Percentiles rank a stretch among this genome's conserved stretches.
phyloP scores from a whole-genome alignment of 352 stramenopile species.

The Pythium dissotocum region DNA sequence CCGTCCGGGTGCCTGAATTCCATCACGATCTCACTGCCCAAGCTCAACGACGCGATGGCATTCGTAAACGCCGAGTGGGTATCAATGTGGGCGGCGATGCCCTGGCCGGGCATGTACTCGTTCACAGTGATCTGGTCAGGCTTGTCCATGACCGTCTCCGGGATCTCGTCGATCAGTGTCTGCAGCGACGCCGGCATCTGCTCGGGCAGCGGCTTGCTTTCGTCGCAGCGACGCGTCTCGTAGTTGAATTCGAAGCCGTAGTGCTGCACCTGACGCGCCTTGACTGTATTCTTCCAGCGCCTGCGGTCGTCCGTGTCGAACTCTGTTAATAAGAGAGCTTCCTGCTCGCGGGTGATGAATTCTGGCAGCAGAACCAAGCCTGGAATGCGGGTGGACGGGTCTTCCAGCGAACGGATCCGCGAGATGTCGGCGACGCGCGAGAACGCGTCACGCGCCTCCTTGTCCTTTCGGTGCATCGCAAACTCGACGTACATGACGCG shows the following conservation, averaged over 20 bases:
- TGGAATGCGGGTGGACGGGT: slow-evolving; percentile 49
- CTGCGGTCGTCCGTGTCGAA: slow-evolving; percentile 57
- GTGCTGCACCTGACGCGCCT: slow-evolving; percentile 86
- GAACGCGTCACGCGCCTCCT: slow-evolving; percentile 64
- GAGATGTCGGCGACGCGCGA: slow-evolving; percentile 58
- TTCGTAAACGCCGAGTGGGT: slow-evolving; percentile 87
- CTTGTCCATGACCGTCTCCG: slow-evolving; percentile 53
- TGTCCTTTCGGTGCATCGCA: slow-evolving; percentile 60
- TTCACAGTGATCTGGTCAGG: slow-evolving; percentile 88
- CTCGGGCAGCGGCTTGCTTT: slow-evolving; percentile 42
- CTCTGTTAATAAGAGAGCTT: slow-evolving; percentile 48
- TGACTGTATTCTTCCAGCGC: slow-evolving; percentile 72
- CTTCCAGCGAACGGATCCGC: slow-evolving; percentile 39
- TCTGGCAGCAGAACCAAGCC: slow-evolving; percentile 61
- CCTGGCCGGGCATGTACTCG: slow-evolving; percentile 88
- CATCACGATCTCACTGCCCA: slow-evolving; percentile 84
- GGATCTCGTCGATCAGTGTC: slow-evolving; percentile 55
- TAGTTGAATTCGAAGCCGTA: slow-evolving; percentile 90
- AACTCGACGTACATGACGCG: slow-evolving; percentile 80
- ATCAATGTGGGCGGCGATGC: slow-evolving; percentile 88
- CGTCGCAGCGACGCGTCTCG: slow-evolving; percentile 69
- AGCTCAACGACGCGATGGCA: slow-evolving; percentile 79
- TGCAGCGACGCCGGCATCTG: slow-evolving; percentile 45
- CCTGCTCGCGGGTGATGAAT: slow-evolving; percentile 67
- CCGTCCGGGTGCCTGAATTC: slow-evolving; percentile 75